Base-by-base conservation (phyloP, 1,284 basidiomycete genomes). In the Apiotrichum domesticum region DNA sequence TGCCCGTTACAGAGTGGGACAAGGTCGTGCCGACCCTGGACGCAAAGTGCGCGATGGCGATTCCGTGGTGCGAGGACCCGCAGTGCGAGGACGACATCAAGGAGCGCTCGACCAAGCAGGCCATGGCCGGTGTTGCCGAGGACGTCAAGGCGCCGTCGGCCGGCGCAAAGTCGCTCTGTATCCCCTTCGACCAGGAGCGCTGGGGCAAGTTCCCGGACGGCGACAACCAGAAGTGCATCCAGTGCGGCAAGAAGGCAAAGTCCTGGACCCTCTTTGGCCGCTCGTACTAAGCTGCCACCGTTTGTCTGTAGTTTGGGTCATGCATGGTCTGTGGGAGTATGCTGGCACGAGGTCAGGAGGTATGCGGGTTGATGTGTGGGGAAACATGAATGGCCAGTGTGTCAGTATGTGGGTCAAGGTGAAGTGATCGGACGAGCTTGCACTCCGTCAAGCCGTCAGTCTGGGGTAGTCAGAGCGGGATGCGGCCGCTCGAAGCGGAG, bases 81-180 rank as follows among this genome's bases (percentile, higher is more conserved):
- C 83, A 81, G 46, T 99, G 96, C 76, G 95, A 99, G 77, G 95
- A 98, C 77, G 90, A 92, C 70, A 96, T 99, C 82, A 98, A 99
- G 82, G 91, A 98, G 71, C 82, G 90, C 63, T 90, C 85, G 40
- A 81, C 85, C 74, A 82, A 60, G 50, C 67, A 86, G 89, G 79
- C 87, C 33, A 71, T 64, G 60, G 66, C 74, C 53, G 90, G 73
- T 46, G 64, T 87, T 71, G 88, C 88, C 29, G 87, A 89, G 69
- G 93, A 97, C 71, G 90, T 92, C 73, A 87, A 90, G 39, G 94
- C 94, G 21, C 96, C 95, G 0, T 95, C 91, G n/a, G 93, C 95
- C 37, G 95, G 95, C 52, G 96, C 96, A 61, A 99, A 99, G 78
- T 93, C 91, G 6, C 85, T 99, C 10, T 90, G 88, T 68, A 98